Evolutionary conservation across 1,284 basidiomycete species (phyloP).

Genomic region (Cutaneotrichosporon sp.): DNA sequence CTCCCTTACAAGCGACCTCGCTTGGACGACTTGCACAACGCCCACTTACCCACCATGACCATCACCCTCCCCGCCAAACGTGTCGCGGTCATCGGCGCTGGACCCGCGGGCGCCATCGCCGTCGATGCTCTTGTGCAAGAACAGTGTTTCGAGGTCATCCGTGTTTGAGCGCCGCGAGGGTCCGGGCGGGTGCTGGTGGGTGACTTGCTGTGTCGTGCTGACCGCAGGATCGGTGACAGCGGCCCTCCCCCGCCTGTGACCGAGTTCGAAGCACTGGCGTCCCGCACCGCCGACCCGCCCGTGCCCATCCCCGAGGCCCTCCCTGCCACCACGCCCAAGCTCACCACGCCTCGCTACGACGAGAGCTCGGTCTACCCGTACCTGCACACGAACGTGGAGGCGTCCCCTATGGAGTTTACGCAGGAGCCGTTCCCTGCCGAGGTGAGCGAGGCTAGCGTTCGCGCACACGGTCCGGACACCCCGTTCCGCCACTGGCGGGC

Average conservation of each 20-base stretch:
- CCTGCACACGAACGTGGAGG: slow-evolving; percentile 19
- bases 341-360: slow-evolving; percentile 1
- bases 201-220: neutral
- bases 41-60: neutral
- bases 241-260: slow-evolving; percentile 1
- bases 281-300: slow-evolving; percentile 12
- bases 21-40: too few species aligned
- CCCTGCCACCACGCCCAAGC: slow-evolving; percentile 6
- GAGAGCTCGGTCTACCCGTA: slow-evolving; percentile 18
- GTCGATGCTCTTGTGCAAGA: slow-evolving; percentile 48
- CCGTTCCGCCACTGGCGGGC: slow-evolving; percentile 17
- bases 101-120: slow-evolving; percentile 33
- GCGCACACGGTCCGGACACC: slow-evolving; percentile 7
- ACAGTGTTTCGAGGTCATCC: slow-evolving; percentile 37
- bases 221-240: slow-evolving; percentile 15
- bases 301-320: slow-evolving; percentile 6
- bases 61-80: slow-evolving; percentile 9
- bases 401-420: slow-evolving; percentile 14
- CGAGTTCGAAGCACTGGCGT: slow-evolving; percentile 11
- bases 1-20: too few species aligned
- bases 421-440: slow-evolving; percentile 13
- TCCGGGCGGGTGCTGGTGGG: slow-evolving; percentile 57
- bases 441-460: neutral
- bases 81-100: slow-evolving; percentile 42
- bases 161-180: slow-evolving; percentile 57